Evolutionary conservation across 176 grass and related monocot species (phyloP), one percentile per base, ranked within the genome.

Genomic region (Triticum timopheevii): DNA sequence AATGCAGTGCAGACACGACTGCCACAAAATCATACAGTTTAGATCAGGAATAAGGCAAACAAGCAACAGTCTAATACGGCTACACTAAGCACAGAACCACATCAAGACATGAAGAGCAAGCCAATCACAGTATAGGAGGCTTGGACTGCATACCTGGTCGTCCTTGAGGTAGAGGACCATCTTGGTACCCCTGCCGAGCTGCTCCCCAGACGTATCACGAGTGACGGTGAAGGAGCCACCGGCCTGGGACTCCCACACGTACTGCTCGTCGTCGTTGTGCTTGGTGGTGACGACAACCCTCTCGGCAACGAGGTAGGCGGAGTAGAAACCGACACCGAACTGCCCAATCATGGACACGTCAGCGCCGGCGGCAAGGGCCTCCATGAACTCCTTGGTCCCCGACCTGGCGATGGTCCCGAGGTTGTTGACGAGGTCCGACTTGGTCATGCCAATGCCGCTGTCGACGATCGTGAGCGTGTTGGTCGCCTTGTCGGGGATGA

Each of bases 321-420:
- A 96, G 85, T 96, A 96, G 69, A 96, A 96, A 0, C 94, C 94
- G 0, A 92, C 94, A 72, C 92, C 94, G 4, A 97, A 94, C 50
- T 97, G 94, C n/a, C 94, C 92, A 24, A 97, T 97, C 92, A 94
- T 97, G 63, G 92, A 94, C 50, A 97, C 94, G 5, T 97, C 92
- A 0, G 94, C 94, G 3, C 94, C 94, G 3, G 94, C 94, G 7
- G 94, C 91, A 6, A 97, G 92, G 0, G 94, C 94, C 83, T 97
- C 94, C 92, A 97, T 97, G 83, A 97, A 97, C 87, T 97, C 94
- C 89, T 97, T 93, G 42, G 94, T 97, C 27, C 89, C 94, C 1
- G 94, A 97, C 70, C 94, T 85, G 5, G 94, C 94, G 28, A 97
- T 97, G 19, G 94, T 97, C 8, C 94, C 94, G 56, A 96, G 94